Conservation (phyloP, 1,284 basidiomycete species). For the Malassezia nana region DNA sequence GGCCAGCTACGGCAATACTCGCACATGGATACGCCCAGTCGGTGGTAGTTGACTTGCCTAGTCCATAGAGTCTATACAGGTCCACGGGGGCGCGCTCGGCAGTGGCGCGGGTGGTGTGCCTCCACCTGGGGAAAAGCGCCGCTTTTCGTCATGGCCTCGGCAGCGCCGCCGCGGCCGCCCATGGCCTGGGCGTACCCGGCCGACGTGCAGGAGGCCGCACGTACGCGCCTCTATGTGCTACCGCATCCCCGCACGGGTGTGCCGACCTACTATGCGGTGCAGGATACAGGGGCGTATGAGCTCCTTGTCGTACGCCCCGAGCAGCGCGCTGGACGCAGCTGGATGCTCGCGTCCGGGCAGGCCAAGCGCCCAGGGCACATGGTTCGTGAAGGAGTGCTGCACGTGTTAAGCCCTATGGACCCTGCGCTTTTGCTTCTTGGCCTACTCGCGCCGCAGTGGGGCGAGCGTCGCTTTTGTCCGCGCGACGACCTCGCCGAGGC, state of each 20-base stretch:
- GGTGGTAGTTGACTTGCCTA: not conserved
- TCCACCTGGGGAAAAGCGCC: not conserved
- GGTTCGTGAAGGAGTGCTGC: conserved; percentile 8
- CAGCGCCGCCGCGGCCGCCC: not conserved
- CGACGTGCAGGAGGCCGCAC: not conserved
- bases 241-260: conserved; percentile 11
- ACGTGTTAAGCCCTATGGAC: conserved; percentile 14
- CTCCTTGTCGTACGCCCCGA: conserved; percentile 11
- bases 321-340: not conserved
- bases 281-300: conserved; percentile 5
- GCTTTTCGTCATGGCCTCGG: not conserved
- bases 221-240: conserved; percentile 5
- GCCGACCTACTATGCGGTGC: conserved; percentile 11
- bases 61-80: not conserved
- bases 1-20: conserved; percentile 2
- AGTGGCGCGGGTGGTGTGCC: not conserved
- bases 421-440: conserved; percentile 13
- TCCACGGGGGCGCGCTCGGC: not conserved
- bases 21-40: not conserved
- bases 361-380: not conserved
- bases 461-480: not conserved
- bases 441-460: not conserved
- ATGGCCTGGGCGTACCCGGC: conserved; percentile 3
- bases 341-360: conserved; percentile 1
- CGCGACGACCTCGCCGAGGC: conserved; percentile 12